Evolutionary conservation across 495 filamentous ascomycete genomes (phyloP).

Genomic region (Sordaria brevicollis): DNA sequence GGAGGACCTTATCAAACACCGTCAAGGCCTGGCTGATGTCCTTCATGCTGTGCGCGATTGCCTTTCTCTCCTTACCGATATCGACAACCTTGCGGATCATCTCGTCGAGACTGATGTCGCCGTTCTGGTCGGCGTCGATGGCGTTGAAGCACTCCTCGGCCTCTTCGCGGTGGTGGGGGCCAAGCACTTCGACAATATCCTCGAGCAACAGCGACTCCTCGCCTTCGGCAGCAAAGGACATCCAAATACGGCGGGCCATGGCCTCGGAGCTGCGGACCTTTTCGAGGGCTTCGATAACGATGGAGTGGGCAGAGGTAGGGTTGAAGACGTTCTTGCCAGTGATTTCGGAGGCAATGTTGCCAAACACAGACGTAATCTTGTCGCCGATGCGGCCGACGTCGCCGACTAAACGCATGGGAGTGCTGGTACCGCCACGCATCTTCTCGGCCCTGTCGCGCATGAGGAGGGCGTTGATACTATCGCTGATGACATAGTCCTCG

Average conservation of each 20-base stretch:
- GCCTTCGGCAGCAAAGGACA: conserved; percentile 93
- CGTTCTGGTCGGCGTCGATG: conserved; percentile 81
- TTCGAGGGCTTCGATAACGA: conserved; percentile 81
- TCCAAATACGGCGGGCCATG: conserved; percentile 86
- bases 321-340: conserved; percentile 94
- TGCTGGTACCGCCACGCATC: conserved; percentile 47
- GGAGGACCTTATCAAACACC: conserved; percentile 77
- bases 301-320: conserved; percentile 74
- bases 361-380: conserved; percentile 83
- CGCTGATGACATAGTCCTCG: conserved; percentile 83
- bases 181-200: conserved; percentile 82
- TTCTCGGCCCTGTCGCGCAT: conserved; percentile 36
- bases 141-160: conserved; percentile 73
- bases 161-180: conserved; percentile 53
- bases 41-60: conserved; percentile 85
- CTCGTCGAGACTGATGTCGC: conserved; percentile 88
- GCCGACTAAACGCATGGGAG: conserved; percentile 67
- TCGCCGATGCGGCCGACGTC: conserved; percentile 77
- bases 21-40: conserved; percentile 92
- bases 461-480: conserved; percentile 51
- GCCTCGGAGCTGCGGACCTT: conserved; percentile 75
- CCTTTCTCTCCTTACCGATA: conserved; percentile 70
- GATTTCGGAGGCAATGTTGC: conserved; percentile 88
- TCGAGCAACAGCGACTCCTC: conserved; percentile 67
- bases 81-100: conserved; percentile 84